Percentiles rank a stretch among this genome's conserved stretches.
These are phyloP conservation scores for Coniochaeta sp. DNA, from an alignment of 2,329 filamentous ascomycete species.

Conservation along the genomic window DNA sequence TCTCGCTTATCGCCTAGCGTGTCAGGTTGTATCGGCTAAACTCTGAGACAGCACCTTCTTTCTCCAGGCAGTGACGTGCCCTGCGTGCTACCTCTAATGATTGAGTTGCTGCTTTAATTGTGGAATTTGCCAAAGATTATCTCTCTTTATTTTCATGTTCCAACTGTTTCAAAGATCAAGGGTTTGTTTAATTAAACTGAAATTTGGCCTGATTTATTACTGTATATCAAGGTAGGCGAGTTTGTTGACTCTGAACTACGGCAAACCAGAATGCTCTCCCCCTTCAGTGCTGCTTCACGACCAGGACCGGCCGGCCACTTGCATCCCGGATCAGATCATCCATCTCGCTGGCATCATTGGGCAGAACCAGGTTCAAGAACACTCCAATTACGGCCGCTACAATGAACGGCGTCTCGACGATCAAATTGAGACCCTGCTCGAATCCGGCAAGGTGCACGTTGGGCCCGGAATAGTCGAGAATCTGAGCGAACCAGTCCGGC, in stretches of 20 bases:
- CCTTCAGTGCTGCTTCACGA: constrained; percentile 1
- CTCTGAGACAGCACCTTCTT: background rate
- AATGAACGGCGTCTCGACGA: constrained; percentile 32
- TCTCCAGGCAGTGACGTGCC: background rate
- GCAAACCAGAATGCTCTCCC: background rate
- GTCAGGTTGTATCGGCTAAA: background rate
- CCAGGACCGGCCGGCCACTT: constrained; percentile 2
- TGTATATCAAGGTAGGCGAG: no score
- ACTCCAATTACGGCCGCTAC: constrained; percentile 33
- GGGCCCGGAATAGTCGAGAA: constrained; percentile 26
- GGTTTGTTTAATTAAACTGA: background rate
- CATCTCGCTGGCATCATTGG: constrained; percentile 14
- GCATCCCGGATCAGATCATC: constrained; percentile 6
- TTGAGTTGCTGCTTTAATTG: background rate
- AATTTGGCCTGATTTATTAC: no score
- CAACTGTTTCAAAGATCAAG: no score
- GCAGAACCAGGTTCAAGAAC: constrained; percentile 32
- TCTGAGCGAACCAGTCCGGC: constrained; percentile 28
- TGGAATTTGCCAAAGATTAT: background rate
- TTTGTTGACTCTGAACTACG: background rate
- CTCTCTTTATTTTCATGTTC: background rate
- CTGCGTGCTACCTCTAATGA: background rate
- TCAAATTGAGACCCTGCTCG: constrained; percentile 29
- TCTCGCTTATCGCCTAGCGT: background rate
- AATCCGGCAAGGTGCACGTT: constrained; percentile 29